phyloP scores from a whole-genome alignment of 805 yeast genomes.

The Cyberlindnera nakhonratchasimensis region DNA sequence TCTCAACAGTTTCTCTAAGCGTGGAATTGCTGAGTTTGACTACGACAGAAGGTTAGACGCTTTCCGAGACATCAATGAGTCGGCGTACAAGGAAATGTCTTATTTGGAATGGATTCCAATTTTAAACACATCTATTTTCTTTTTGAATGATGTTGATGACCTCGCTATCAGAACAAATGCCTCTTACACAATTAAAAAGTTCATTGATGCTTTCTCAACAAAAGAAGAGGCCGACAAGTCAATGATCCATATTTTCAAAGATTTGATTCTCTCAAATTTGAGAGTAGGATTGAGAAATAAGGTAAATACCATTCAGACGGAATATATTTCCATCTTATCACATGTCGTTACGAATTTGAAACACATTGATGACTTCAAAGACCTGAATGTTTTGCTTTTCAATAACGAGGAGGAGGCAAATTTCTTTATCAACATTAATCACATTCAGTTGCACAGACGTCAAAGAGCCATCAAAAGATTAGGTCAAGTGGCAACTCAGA shows the following conservation, averaged over 20 bases:
- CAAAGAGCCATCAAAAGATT: conserved; percentile 76
- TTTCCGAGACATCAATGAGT: conserved; percentile 61
- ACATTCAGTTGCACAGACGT: conserved; percentile 82
- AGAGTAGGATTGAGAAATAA: conserved; percentile 60
- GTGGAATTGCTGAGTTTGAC: conserved; percentile 69
- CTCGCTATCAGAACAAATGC: conserved; percentile 78
- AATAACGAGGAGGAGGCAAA: conserved; percentile 80
- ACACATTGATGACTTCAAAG: conserved; percentile 50
- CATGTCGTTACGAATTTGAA: conserved; percentile 52
- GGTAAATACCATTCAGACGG: conserved; percentile 64
- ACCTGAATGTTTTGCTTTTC: conserved; percentile 60
- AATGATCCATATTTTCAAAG: conserved; percentile 43
- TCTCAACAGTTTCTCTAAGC: conserved; percentile 64
- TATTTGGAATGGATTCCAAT: conserved; percentile 77
- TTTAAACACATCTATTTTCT: conserved; percentile 62
- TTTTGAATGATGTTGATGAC: conserved; percentile 75
- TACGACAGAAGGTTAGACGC: conserved; percentile 71
- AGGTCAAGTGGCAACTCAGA: conserved; percentile 41
- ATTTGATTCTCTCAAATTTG: conserved; percentile 59
- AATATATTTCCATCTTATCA: conserved; percentile 62
- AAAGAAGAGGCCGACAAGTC: conserved; percentile 27
- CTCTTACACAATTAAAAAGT: conserved; percentile 56
- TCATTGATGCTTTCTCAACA: conserved; percentile 46
- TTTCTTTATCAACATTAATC: conserved; percentile 72
- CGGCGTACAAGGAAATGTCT: conserved; percentile 39